Evolutionary conservation across 805 yeast species (phyloP), one percentile per base, ranked within the genome.

Genomic region (Metschnikowia santaceciliae): DNA sequence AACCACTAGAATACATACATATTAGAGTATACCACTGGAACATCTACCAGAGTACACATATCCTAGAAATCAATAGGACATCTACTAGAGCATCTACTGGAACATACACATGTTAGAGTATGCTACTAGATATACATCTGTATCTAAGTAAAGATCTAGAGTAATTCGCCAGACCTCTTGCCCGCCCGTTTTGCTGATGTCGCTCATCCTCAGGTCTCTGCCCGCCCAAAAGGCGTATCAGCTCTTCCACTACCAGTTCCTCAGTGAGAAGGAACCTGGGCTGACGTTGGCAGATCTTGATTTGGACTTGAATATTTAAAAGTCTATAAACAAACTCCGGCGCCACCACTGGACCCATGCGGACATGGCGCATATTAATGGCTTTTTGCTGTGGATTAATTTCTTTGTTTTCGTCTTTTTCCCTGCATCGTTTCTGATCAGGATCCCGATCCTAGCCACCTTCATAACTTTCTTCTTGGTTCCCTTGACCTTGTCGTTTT

Each of bases 401-500:
- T 55, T 78, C 35, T 80, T 82, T 63, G 88, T 84, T 10, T 79
- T 83, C 48, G 61, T 79, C 51, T 71, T 83, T 49, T 75, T 81
- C 54, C 88, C 89, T 8, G 80, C 83, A 0, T 66, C 76, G 10
- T 65, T 83, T 55, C 32, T 83, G n/a, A n/a, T n/a, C n/a, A n/a
- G n/a, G n/a, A n/a, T n/a, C n/a, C n/a, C n/a, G n/a, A n/a, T n/a
- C n/a, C n/a, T n/a, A n/a, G n/a, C n/a, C 22, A 70, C 80, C 37
- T 67, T 77, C 34, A 51, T 72, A 19, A 58, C 77, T 11, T 72
- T 86, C 54, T 70, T 86, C 46, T 61, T 75, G 38, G 64, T 90
- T 13, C 98, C 98, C 6, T 67, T 86, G 41, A 82, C 94, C 1
- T 78, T 87, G 6, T 97, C 92, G 67, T 90, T 91, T 65, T 88